Conservation (phyloP, 2,329 filamentous ascomycete species). For the Fusarium sp. region DNA sequence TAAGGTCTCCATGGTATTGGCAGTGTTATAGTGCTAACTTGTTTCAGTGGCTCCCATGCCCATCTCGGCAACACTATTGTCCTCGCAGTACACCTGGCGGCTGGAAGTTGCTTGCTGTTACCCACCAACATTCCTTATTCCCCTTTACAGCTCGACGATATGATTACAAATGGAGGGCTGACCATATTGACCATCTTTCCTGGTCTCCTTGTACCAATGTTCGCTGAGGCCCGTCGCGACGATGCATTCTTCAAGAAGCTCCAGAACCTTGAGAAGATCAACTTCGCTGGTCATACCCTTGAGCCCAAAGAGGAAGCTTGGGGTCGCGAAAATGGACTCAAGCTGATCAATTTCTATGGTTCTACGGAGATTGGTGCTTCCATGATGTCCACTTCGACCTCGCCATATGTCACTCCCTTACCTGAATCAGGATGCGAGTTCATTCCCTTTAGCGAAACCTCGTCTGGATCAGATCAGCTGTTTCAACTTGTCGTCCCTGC, state of each 20-base stretch:
- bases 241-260: not conserved
- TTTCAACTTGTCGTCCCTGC: constrained; percentile 4
- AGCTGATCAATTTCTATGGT: not conserved
- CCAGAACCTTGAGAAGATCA: not conserved
- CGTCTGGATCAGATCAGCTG: not conserved
- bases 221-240: not conserved
- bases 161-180: constrained; percentile 7
- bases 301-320: not conserved
- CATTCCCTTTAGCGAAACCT: not conserved
- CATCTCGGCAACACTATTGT: constrained; percentile 16
- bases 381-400: not conserved
- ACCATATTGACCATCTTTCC: constrained; percentile 1
- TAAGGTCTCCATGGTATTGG: not conserved
- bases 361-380: constrained; percentile 8
- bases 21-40: accelerated
- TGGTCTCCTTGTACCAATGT: not conserved
- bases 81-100: not conserved
- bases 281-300: constrained; percentile 2
- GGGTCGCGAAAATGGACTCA: not conserved
- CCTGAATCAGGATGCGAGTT: constrained; percentile 1
- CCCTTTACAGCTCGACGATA: not conserved
- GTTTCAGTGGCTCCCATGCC: constrained; percentile 1
- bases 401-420: not conserved
- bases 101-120: not conserved
- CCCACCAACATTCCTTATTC: not conserved